Evolutionary conservation across 257 asterid species (phyloP), one percentile per base, ranked within the genome.

Genomic region (Fraxinus quadrangulata): DNA sequence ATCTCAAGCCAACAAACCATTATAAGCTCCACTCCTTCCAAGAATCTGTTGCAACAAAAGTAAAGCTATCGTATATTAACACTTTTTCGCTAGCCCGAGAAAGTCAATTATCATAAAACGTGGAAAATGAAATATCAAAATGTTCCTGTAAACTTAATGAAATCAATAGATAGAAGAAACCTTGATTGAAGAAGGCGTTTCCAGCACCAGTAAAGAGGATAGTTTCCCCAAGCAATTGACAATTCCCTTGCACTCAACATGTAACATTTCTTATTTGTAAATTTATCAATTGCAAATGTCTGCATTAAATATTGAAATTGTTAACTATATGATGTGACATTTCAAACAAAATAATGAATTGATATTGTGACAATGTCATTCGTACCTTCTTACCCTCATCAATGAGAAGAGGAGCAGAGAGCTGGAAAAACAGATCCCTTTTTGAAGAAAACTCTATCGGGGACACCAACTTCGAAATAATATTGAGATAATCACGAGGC

Each of bases 191-290:
- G 74, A 16, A 86, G 84, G 75, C 87, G 82, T 76, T 91, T 93
- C 97, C 97, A 89, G 76, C 92, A 88, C 97, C 97, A 93, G 65
- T 74, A 85, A 1, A 91, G 84, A 63, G 86, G 82, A 83, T 88
- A 81, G 70, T n/a, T 78, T 6, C 91, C 83, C 95, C 94, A 93
- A 23, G 88, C 67, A 72, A 91, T 88, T 30, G 89, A 88, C 1
- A 92, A 90, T 17, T 88, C 91, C 78, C 92, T 85, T 71, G 97
- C 92, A 78, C 97, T 87, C 83, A 92, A 73, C 85, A 89, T 86
- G 83, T 84, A 91, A 76, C 88, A 84, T 73, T 82, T 93, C 86
- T 93, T 93, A 78, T 70, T 81, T 28, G 79, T 78, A 28, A 2
- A 33, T 66, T 81, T 90, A 34, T 91, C 96, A 12, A 93, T 88